Percentiles rank a stretch among this genome's conserved stretches.
Evolutionary conservation across 1,139 yeast species (phyloP).

Genomic region (Yamadazyma sp.): DNA sequence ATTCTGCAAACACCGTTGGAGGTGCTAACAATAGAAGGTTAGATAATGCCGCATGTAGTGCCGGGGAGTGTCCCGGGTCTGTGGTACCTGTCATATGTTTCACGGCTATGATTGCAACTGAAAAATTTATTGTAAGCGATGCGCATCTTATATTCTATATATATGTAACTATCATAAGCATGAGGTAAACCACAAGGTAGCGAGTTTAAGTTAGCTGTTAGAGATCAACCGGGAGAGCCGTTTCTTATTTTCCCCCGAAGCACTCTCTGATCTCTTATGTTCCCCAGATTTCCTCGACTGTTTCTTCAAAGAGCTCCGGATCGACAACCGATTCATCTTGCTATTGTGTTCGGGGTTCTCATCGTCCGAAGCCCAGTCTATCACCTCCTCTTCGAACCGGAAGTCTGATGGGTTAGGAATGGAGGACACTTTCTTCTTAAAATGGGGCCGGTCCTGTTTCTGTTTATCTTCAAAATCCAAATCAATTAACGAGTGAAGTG

Average conservation of each 20-base stretch:
- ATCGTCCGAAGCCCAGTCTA: constrained; percentile 51
- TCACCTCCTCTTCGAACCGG: constrained; percentile 44
- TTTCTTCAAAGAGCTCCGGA: constrained; percentile 40
- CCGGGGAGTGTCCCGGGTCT: background rate
- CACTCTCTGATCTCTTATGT: constrained; percentile 32
- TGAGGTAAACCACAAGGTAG: background rate
- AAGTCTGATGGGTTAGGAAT: constrained; percentile 33
- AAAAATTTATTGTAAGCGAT: constrained; percentile 7
- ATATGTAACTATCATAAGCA: background rate
- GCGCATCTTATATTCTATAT: constrained; percentile 7
- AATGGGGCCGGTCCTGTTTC: constrained; percentile 20
- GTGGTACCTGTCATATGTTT: background rate
- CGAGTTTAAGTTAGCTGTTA: background rate
- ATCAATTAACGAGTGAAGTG: constrained; percentile 32
- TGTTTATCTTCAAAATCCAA: constrained; percentile 27
- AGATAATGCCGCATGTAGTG: constrained; percentile 2
- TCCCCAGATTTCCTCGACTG: constrained; percentile 35
- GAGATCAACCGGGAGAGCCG: constrained; percentile 14
- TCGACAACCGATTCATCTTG: constrained; percentile 42
- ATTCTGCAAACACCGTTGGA: constrained; percentile 1
- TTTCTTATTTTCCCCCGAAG: constrained; percentile 20
- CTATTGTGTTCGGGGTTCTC: constrained; percentile 42
- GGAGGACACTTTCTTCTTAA: constrained; percentile 34
- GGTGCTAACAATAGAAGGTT: constrained; percentile 17
- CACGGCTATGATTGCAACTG: too few relatives aligned